These are phyloP conservation scores for Mycena floridula DNA, from an alignment of 768 basidiomycete genomes.

Conservation along the genomic window DNA sequence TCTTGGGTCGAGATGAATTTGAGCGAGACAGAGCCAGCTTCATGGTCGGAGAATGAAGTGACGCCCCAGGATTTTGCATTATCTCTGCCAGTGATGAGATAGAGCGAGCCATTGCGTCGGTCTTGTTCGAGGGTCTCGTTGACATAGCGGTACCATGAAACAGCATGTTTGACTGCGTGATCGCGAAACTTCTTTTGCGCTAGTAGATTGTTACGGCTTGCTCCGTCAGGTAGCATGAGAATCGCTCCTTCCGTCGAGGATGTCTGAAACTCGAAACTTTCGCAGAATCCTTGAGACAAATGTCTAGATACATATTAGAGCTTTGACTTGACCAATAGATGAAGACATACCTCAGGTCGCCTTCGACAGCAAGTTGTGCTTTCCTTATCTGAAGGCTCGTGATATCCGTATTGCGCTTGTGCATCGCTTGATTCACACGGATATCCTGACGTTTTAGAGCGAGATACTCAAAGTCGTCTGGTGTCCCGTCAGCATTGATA, in stretches of 20 bases:
- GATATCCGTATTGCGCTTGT: not conserved
- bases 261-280: constrained; percentile 1
- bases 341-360: too few species aligned
- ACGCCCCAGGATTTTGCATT: not conserved
- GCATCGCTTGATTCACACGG: not conserved
- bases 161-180: not conserved
- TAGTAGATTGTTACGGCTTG: not conserved
- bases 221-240: not conserved
- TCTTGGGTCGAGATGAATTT: too few species aligned
- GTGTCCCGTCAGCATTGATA: not conserved
- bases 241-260: constrained; percentile 21
- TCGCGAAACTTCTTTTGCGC: not conserved
- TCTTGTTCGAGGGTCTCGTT: not conserved
- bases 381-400: not conserved
- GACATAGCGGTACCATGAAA: not conserved
- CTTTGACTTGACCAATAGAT: too few species aligned
- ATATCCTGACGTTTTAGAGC: not conserved
- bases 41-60: not conserved
- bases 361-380: too few species aligned
- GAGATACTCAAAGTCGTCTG: not conserved
- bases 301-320: too few species aligned
- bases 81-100: not conserved
- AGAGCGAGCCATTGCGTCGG: too few species aligned
- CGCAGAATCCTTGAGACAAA: not conserved
- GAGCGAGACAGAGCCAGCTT: too few species aligned